Percentiles rank a stretch among this genome's conserved stretches.
These are phyloP conservation scores for Myrica gale DNA, from an alignment of 306 rosid genomes.

Conservation along the genomic window DNA sequence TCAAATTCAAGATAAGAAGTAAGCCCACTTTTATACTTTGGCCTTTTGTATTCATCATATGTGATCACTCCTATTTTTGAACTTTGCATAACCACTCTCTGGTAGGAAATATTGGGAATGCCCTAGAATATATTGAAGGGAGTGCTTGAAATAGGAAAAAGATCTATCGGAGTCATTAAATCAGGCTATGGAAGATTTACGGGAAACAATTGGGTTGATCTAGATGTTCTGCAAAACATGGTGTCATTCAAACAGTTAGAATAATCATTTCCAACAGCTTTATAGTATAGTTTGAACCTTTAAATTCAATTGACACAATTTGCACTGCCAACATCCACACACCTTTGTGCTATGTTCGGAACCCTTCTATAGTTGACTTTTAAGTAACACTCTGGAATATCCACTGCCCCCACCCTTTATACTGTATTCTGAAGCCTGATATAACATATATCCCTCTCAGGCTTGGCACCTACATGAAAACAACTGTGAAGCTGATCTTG, in stretches of 20 bases:
- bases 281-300: neutral
- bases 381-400: neutral
- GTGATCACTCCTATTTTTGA: neutral
- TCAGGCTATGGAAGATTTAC: neutral
- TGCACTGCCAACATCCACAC: too few species aligned
- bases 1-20: neutral
- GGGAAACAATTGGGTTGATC: neutral
- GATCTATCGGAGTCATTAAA: neutral
- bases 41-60: neutral
- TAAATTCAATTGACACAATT: neutral
- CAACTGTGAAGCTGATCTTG: conserved; percentile 37
- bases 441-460: neutral
- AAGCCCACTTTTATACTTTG: neutral
- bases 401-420: neutral
- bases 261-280: too few species aligned
- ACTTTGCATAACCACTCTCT: neutral
- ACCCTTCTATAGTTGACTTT: too few species aligned
- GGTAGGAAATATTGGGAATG: neutral
- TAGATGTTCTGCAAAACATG: neutral
- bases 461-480: conserved; percentile 63
- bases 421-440: neutral
- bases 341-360: too few species aligned
- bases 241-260: neutral
- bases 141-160: too few species aligned
- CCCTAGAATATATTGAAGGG: too few species aligned